These are phyloP conservation scores for Cupressus sempervirens DNA, from an alignment of 75 land plant species.

Conservation along the genomic window DNA sequence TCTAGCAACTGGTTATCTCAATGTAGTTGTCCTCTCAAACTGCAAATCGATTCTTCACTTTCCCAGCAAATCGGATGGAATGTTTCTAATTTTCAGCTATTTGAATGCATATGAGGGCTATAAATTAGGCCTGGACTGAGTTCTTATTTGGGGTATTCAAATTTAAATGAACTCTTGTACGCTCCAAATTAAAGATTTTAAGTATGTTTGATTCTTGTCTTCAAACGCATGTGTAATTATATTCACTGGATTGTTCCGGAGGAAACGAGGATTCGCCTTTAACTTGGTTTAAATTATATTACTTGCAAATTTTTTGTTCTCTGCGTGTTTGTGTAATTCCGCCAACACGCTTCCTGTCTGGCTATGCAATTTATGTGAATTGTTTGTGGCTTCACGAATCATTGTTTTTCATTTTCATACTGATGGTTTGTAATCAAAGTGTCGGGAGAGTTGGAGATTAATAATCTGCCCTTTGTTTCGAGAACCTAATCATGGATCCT, in stretches of 20 bases:
- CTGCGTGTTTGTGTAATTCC: background rate
- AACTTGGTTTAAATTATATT: background rate
- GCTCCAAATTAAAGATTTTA: background rate
- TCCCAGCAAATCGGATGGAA: too few relatives aligned
- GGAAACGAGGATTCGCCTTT: background rate
- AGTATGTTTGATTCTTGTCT: too few relatives aligned
- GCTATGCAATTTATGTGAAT: background rate
- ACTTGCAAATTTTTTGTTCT: background rate
- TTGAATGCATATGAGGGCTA: background rate
- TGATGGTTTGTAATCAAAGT: background rate
- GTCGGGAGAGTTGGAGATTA: background rate
- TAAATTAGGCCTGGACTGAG: background rate
- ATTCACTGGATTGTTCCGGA: too few relatives aligned
- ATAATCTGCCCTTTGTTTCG: background rate
- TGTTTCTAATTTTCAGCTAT: background rate
- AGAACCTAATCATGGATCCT: background rate
- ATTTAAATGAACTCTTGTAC: background rate
- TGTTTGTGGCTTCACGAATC: background rate
- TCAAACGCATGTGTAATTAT: too few relatives aligned
- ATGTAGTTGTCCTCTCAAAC: background rate
- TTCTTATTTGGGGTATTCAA: background rate
- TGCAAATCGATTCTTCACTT: background rate
- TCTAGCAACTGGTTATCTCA: background rate
- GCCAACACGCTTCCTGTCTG: background rate
- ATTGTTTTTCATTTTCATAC: background rate